A percentile compares a stretch with the other conserved stretches of the same genome.
These are phyloP conservation scores for Oryza officinalis DNA, from an alignment of 176 grass and related monocot genomes.

Conservation along the genomic window DNA sequence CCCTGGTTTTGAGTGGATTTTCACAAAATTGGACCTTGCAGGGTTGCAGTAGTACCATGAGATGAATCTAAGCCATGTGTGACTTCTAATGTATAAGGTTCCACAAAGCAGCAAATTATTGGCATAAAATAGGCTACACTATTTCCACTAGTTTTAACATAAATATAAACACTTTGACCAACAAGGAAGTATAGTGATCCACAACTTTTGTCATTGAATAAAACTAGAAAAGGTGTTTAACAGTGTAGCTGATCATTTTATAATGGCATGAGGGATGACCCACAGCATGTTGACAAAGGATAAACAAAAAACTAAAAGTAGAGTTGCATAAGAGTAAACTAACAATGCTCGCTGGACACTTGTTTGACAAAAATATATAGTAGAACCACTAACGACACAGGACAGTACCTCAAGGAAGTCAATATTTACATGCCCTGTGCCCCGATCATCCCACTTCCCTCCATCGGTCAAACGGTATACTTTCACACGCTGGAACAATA, in stretches of 20 bases:
- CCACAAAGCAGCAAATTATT: neutral
- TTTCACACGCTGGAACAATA: conserved; percentile 86
- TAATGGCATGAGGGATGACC: neutral
- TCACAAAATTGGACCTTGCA: neutral
- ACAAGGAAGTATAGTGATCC: neutral
- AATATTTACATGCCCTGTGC: conserved; percentile 88
- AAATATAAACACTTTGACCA: neutral
- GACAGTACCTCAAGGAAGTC: conserved; percentile 77
- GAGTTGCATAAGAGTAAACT: neutral
- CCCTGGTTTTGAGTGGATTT: neutral
- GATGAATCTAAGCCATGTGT: neutral
- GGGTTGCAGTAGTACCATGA: neutral
- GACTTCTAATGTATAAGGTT: neutral
- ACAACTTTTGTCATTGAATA: neutral
- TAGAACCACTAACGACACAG: conserved; percentile 15
- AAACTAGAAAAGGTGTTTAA: neutral
- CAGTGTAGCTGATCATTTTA: neutral
- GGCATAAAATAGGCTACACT: neutral
- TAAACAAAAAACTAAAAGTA: neutral
- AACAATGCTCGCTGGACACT: conserved; percentile 8
- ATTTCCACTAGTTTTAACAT: neutral
- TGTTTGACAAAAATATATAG: neutral
- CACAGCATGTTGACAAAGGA: neutral
- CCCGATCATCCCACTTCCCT: conserved; percentile 96
- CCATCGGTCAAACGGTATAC: conserved; percentile 84